Base-by-base conservation (phyloP, 768 basidiomycete species). In the Butyriboletus loyo region DNA sequence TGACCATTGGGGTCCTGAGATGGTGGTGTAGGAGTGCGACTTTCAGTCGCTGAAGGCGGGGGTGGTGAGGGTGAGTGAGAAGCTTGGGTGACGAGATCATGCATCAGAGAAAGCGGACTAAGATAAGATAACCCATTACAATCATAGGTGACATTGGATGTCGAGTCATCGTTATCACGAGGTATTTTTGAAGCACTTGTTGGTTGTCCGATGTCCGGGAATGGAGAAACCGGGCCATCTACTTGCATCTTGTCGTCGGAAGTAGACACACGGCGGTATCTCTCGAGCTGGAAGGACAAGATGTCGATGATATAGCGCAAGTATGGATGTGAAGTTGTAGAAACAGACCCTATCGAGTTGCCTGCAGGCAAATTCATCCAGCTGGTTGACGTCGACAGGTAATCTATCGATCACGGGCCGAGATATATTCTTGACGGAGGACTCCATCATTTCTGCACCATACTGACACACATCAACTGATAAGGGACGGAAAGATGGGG, bases 281-380 rank as follows among this genome's bases (percentile, higher is more conserved):
- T 72, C 56, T 80, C 81, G 40, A 82, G 61, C 81, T 82, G 50
- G 41, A 22, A 35, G 15, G 31, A 42, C 8, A 36, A 40, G 43
- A 37, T 31, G 19, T 50, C 9, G 24, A 22, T n/a, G 44, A 32
- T 42, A 25, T 24, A 54, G 28, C 14, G 30, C 24, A 28, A 4
- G 37, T 6, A 28, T 14, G 8, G 9, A 17, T 1, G 36, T 3
- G 7, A 10, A 11, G 36, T 5, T 7, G 15, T n/a, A 32, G 30
- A 27, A 43, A 46, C 86, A 63, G 56, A 93, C 88, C 67, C 83
- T 78, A 71, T 94, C 91, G 36, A 95, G 77, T 66, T 94, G 91
- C 52, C 90, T 78, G 65, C 89, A 91, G 2, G 92, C 92, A 68
- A 93, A 93, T 54, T 91, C 90, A 56, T 94, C 92, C 14, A 94